phyloP scores from a whole-genome alignment of 768 basidiomycete genomes.

The Lyophyllum semitale region DNA sequence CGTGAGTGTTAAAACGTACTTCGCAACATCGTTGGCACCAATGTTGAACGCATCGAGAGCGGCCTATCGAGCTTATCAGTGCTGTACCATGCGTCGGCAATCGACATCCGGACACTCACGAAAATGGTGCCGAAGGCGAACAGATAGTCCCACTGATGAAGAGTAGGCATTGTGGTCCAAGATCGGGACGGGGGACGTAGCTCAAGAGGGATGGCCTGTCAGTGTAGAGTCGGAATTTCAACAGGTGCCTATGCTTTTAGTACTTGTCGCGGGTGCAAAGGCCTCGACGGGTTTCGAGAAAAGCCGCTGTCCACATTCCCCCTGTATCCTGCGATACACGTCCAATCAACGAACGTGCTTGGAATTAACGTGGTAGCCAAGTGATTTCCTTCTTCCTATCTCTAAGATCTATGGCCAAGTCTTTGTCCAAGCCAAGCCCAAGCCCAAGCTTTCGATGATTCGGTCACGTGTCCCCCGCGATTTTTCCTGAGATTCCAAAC shows the following conservation, averaged over 20 bases:
- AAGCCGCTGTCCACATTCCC: neutral
- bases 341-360: conserved; percentile 9
- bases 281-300: neutral
- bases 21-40: conserved; percentile 32
- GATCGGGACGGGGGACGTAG: conserved; percentile 1
- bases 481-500: no score
- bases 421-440: neutral
- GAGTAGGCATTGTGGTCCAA: conserved; percentile 18
- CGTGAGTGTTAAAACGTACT: conserved; percentile 13
- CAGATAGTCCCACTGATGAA: conserved; percentile 31
- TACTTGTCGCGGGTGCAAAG: neutral
- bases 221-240: neutral
- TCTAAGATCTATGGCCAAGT: neutral
- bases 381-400: neutral
- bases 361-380: neutral
- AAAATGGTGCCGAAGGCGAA: conserved; percentile 28
- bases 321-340: neutral
- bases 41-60: conserved; percentile 23
- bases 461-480: no score
- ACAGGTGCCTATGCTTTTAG: conserved; percentile 1
- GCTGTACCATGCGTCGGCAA: neutral
- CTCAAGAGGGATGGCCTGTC: neutral
- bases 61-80: neutral
- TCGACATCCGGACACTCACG: conserved; percentile 1
- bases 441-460: neutral